Evolutionary conservation across 108 stramenopile species (phyloP), one percentile per base, ranked within the genome.

Genomic region (Conticribra guillardii): DNA sequence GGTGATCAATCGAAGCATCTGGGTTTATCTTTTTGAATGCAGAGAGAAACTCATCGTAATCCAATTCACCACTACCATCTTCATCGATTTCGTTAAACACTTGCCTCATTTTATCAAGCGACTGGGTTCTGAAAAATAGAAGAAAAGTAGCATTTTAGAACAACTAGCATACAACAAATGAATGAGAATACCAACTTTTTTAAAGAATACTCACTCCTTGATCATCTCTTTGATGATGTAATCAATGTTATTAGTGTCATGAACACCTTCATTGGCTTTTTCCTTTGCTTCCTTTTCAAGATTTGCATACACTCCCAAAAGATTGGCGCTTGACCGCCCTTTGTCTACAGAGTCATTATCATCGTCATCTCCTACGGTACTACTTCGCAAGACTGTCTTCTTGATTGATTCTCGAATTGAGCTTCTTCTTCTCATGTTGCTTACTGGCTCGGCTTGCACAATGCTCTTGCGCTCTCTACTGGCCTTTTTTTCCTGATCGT

Each of bases 41-140:
- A 15, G 41, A 34, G 0, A 84, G 51, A 66, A 86, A 87, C 54
- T 87, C 86, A 21, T 75, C 61, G 32, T 66, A 59, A 19, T 51
- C 64, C 27, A 91, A 24, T 3, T 78, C 17, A 5, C 86, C 87
- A 61, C 76, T 67, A 9, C 67, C 51, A 49, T 85, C 75, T 21
- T 34, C 41, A 67, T 91, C 87, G 30, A 89, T 28, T 2, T 48
- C 47, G 16, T 83, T 28, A 34, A 87, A 87, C 4, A 90, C 54
- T 17, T 63, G 59, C 8, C 73, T 57, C 4, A 66, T 26, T 49
- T 52, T n/a, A 67, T 83, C 73, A 44, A 41, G 37, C 37, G 37
- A 41, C 37, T 41, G 37, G 11, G 8, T 5, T 41, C 37, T 41
- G 37, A 9, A 41, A 11, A 9, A 11, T 9, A 9, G 37, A 11